Evolutionary conservation across 306 rosid genomes (phyloP), one percentile per base, ranked within the genome.

Genomic region (Trichosanthes cucumerina): DNA sequence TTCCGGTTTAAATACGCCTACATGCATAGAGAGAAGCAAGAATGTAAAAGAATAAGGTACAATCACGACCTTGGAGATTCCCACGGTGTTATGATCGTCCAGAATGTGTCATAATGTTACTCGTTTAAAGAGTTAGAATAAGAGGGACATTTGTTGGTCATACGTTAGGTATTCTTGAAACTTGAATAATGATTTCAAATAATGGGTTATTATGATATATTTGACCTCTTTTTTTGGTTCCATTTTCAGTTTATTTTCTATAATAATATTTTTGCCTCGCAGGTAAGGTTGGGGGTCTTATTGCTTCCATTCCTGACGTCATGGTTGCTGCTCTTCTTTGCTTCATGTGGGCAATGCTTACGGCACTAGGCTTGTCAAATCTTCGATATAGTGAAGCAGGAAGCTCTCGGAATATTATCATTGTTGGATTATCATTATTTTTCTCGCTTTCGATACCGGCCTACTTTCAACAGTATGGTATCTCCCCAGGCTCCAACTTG

Each of bases 371-470:
- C 80, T 86, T 95, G 86, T 95, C 99, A 53, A 95, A 95, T 85
- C 92, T 95, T 79, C 99, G 99, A 19, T 95, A 95, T 41, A 95
- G 98, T 80, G 98, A 95, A 90, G 99, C 99, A 11, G 98, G 99
- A 79, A 95, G 99, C 87, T 95, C 99, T 69, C 97, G 99, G 36
- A 95, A 95, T 82, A 88, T 95, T 82, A 95, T 95, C 86, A 92
- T 95, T 24, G 98, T 95, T 23, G 99, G 99, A 68, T 84, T 95
- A 82, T 91, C 99, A 23, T 85, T 95, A 87, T 95, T 95, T 86
- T 84, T 95, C 85, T 91, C 99, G 5, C 97, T 95, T 78, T 95
- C 99, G 19, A 64, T 95, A 76, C 99, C 99, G 6, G 93, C 99
- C 53, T 95, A 95, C 91, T 92, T 91, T 87, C 99, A 95, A 87